These are phyloP conservation scores for Cucurbita argyrosperma DNA, from an alignment of 306 rosid species.

Conservation along the genomic window DNA sequence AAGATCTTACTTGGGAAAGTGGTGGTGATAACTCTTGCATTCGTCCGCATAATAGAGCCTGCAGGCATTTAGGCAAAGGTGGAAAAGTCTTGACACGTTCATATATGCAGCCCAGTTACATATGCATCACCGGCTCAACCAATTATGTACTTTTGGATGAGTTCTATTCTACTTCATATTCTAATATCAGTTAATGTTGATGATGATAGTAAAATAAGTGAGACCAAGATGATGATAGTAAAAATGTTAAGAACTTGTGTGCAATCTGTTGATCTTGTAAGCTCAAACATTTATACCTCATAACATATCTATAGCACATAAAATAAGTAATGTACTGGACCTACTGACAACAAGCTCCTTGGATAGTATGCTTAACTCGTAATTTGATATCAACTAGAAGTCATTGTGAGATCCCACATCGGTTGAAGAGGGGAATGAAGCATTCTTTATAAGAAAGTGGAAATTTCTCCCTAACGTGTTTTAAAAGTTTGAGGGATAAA, in stretches of 20 bases:
- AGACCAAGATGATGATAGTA: not conserved
- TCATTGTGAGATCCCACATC: too few species aligned
- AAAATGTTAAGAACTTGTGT: not conserved
- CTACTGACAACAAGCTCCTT: conserved; percentile 49
- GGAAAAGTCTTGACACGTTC: conserved; percentile 34
- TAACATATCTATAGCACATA: conserved; percentile 71
- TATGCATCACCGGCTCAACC: not conserved
- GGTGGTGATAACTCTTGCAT: conserved; percentile 29
- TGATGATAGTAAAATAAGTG: not conserved
- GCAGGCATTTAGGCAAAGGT: conserved; percentile 30
- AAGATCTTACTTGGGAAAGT: conserved; percentile 27
- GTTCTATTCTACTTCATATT: not conserved
- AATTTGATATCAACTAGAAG: conserved; percentile 58
- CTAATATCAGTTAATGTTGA: not conserved
- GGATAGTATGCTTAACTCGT: conserved; percentile 79
- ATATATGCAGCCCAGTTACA: conserved; percentile 11
- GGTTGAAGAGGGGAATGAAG: too few species aligned
- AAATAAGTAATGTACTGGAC: conserved; percentile 63
- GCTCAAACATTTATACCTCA: conserved; percentile 39
- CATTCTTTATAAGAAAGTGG: too few species aligned
- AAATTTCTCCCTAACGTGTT: too few species aligned
- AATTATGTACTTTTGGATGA: not conserved
- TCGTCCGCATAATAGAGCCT: conserved; percentile 26
- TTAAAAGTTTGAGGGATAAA: too few species aligned
- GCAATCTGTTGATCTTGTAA: not conserved